These are phyloP conservation scores for Penicillium lividum DNA, from an alignment of 495 filamentous ascomycete species.

Conservation along the genomic window DNA sequence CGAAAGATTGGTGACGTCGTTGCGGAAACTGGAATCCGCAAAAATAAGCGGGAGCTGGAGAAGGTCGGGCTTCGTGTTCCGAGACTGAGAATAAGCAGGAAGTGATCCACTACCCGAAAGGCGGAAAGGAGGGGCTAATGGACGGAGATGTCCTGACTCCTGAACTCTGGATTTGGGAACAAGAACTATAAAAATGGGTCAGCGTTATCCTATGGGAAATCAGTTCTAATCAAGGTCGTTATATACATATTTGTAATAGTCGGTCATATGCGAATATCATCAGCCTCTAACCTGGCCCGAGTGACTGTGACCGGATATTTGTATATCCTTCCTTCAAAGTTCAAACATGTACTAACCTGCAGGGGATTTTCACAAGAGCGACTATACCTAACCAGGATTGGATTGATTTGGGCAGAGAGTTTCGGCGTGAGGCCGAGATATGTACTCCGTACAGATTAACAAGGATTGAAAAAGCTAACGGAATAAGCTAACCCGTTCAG, in stretches of 20 bases:
- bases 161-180: background rate
- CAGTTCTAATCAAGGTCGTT: background rate
- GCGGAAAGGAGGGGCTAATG: background rate
- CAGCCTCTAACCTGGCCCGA: conserved; percentile 11
- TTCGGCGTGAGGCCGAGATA: conserved; percentile 20
- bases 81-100: conserved; percentile 9
- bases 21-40: conserved; percentile 30
- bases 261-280: no score
- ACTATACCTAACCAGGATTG: conserved; percentile 2
- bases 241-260: background rate
- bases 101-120: conserved; percentile 1
- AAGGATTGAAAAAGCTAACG: conserved; percentile 1
- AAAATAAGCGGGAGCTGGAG: background rate
- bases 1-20: conserved; percentile 17
- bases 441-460: no score
- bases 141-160: background rate
- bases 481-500: background rate
- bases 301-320: conserved; percentile 5
- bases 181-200: background rate
- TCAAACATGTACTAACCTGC: conserved; percentile 2
- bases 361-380: conserved; percentile 3
- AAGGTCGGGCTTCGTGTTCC: conserved; percentile 13
- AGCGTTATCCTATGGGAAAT: background rate
- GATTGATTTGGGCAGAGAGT: conserved; percentile 1
- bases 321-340: background rate